These are phyloP conservation scores for Arctostaphylos glauca DNA, from an alignment of 148 eudicot genomes.

Conservation along the genomic window DNA sequence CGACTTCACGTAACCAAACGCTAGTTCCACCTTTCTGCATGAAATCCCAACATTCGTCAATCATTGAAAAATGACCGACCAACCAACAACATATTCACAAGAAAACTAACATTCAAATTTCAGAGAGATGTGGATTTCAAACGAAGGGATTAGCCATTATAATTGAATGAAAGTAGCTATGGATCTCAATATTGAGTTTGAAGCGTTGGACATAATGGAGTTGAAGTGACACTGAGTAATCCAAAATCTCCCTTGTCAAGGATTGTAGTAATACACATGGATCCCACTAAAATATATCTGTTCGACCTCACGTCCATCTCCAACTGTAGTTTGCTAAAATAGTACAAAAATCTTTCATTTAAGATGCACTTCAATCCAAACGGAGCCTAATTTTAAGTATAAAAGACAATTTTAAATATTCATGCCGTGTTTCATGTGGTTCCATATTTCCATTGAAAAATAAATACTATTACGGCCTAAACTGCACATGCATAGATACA, in stretches of 20 bases:
- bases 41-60: conserved; percentile 5
- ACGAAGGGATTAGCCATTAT: neutral
- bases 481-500: too few relatives aligned
- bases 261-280: neutral
- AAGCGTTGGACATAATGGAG: neutral
- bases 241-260: neutral
- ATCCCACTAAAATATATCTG: neutral
- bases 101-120: neutral
- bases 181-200: too few relatives aligned
- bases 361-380: neutral
- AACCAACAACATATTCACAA: neutral
- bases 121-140: neutral
- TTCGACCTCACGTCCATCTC: neutral
- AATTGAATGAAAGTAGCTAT: too few relatives aligned
- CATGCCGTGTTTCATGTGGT: neutral
- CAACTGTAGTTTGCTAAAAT: neutral
- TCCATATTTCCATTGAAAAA: neutral
- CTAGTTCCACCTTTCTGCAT: conserved; percentile 78
- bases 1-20: conserved; percentile 53
- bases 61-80: neutral
- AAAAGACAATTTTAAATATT: neutral
- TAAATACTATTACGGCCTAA: neutral
- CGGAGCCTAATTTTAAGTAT: neutral
- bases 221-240: neutral
- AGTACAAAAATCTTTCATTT: neutral